Percentiles rank a stretch among this genome's conserved stretches.
Conservation (phyloP, 2,329 filamentous ascomycete genomes). For the Colletotrichum echinochloae region DNA sequence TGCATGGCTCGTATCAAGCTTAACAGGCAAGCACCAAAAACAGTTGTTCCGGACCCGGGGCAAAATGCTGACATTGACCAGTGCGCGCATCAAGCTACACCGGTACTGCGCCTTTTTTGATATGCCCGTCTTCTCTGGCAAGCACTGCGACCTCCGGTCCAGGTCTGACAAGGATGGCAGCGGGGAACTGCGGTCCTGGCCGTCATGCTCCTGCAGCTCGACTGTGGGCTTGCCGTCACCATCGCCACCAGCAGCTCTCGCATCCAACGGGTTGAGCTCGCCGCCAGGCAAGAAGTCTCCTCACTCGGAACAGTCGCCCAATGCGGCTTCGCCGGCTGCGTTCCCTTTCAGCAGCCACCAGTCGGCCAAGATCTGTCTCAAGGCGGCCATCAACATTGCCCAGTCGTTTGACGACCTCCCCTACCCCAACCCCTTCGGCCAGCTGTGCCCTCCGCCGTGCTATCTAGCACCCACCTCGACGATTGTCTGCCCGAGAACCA, state of each 20-base stretch:
- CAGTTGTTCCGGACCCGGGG: neutral
- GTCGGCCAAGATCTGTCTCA: constrained; percentile 62
- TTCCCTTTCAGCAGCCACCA: constrained; percentile 60
- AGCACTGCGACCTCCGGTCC: constrained; percentile 61
- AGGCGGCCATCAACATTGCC: constrained; percentile 61
- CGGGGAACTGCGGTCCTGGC: constrained; percentile 49
- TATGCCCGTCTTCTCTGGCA: constrained; percentile 60
- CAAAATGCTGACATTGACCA: constrained; percentile 42
- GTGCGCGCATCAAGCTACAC: constrained; percentile 64
- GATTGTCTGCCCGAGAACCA: constrained; percentile 56
- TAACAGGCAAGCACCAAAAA: constrained; percentile 53
- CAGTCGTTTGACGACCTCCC: constrained; percentile 59
- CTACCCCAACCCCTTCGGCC: constrained; percentile 57
- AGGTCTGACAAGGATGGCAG: constrained; percentile 44
- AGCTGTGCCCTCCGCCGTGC: constrained; percentile 49
- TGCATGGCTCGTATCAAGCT: constrained; percentile 63
- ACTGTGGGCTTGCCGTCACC: constrained; percentile 46
- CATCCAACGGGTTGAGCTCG: constrained; percentile 46
- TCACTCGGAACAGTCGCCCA: constrained; percentile 36
- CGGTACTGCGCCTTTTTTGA: constrained; percentile 65
- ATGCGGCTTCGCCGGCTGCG: constrained; percentile 36
- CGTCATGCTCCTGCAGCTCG: constrained; percentile 51
- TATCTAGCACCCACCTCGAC: constrained; percentile 52
- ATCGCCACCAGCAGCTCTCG: constrained; percentile 46
- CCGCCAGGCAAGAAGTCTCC: constrained; percentile 43